Base-by-base conservation (phyloP, 2,329 filamentous ascomycete species). In the Dryadomyces sulphureus region DNA sequence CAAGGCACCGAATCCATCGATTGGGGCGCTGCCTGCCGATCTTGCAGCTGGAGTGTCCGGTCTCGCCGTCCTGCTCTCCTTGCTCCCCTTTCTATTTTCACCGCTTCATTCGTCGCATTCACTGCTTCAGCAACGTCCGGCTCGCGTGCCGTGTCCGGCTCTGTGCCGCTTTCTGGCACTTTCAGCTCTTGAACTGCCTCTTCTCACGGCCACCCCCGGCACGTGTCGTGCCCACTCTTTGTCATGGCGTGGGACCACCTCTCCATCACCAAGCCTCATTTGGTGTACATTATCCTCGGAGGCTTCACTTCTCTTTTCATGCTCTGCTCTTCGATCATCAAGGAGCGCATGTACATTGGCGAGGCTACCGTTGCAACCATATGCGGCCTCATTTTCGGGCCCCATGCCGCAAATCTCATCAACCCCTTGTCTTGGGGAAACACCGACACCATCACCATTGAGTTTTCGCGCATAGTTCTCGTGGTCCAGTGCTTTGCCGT, bases 251-350 rank as follows among this genome's bases (percentile, higher is more conserved):
- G 84, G 84, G 74, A 81, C 41, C 82, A 89, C 55, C 73, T 90
- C 45, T 79, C 80, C 50, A 81, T 96, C 68, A 95, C 93, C 66
- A 84, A 82, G 71, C 86, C 92, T 57, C 92, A 98, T 72, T 65
- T 96, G 85, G 92, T 94, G 54, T 98, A 98, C 66, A 87, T 96
- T 66, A 95, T 98, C 65, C 72, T 98, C 47, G 92, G 92, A 58
- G 92, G 90, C 62, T 98, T 98, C 69, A 98, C 92, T 55, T 88
- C 84, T 50, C 70, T 98, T 56, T 98, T 98, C 69, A 98, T 98
- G 92, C 72, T 98, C 49, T 94, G 88, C 64, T 98, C 92, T 49
- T 87, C 93, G 46, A 80, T 96, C 59, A 94, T 98, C 68, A 98
- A 98, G 71, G 92, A 98, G 72, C 84, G 85, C 62, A 75, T 96